A percentile compares a stretch with the other conserved stretches of the same genome.
These are phyloP conservation scores for Pseudogymnoascus verrucosus DNA, from an alignment of 2,329 filamentous ascomycete species.

Conservation along the genomic window DNA sequence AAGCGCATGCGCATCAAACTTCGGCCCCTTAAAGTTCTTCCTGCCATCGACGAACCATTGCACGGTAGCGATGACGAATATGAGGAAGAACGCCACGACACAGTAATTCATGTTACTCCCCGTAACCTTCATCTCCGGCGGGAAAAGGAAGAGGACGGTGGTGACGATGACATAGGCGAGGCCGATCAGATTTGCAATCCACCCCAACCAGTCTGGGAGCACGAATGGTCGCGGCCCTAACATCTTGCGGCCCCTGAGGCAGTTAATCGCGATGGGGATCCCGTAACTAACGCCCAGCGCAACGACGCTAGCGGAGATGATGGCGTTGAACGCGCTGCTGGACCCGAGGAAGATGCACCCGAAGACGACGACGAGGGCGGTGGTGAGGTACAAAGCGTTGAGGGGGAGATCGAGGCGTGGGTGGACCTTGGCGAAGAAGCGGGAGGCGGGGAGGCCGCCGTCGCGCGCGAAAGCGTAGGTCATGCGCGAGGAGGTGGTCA, in stretches of 20 bases:
- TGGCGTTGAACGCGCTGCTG: constrained; percentile 61
- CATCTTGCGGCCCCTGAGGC: constrained; percentile 56
- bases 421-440: constrained; percentile 54
- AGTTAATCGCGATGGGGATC: constrained; percentile 58
- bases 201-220: constrained; percentile 46
- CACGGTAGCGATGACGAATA: constrained; percentile 33
- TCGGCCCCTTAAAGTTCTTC: constrained; percentile 44
- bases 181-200: constrained; percentile 49
- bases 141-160: constrained; percentile 57
- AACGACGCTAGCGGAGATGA: constrained; percentile 62
- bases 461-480: constrained; percentile 61
- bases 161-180: constrained; percentile 50
- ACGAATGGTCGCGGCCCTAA: constrained; percentile 49
- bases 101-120: constrained; percentile 48
- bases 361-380: constrained; percentile 54
- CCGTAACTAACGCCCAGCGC: constrained; percentile 65
- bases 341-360: constrained; percentile 64
- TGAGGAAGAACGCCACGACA: constrained; percentile 35
- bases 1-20: constrained; percentile 33
- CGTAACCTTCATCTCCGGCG: constrained; percentile 48
- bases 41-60: constrained; percentile 54
- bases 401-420: constrained; percentile 54
- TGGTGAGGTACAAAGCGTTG: constrained; percentile 56
- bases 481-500: constrained; percentile 60
- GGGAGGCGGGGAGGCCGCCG: constrained; percentile 55